Evolutionary conservation across 768 basidiomycete genomes (phyloP), one percentile per base, ranked within the genome.

Genomic region (Russula abietina): DNA sequence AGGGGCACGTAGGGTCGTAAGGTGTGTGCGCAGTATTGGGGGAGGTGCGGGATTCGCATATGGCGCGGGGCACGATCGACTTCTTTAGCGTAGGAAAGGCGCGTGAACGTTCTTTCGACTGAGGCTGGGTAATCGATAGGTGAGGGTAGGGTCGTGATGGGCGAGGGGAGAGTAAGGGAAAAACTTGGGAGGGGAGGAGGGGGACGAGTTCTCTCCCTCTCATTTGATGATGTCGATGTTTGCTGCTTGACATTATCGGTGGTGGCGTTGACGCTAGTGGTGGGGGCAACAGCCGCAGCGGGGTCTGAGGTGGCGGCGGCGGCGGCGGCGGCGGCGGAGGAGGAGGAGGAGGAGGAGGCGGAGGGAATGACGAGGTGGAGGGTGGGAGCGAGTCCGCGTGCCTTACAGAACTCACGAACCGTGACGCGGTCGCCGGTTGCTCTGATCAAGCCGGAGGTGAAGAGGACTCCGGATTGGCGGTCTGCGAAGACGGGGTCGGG

Each of bases 391-490:
- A n/a, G 54, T 10, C 7, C 12, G 38, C 26, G 41, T 9, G 43
- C 12, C 28, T 59, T 63, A n/a, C 17, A 51, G 39, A 59, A 54
- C 16, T 55, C 46, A 1, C 36, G 45, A 0, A 39, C 26, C 9
- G 39, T 55, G 30, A 55, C 45, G 39, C 5, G 32, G 32, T 59
- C 62, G 36, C 62, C 62, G 10, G 51, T 24, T 6, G 62, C 51
- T 28, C 14, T 32, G 38, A n/a, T 26, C 3, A 63, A 22, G 22
- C 36, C 3, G 32, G 53, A 55, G 26, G 53, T 50, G 30, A 59
- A 55, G 53, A 55, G 19, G 24, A 64, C 51, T 16, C 62, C 62
- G 7, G 62, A 59, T 11, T 39, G 22, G 36, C 52, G 43, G 57
- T 63, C 62, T 28, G 46, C 57, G 12, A 59, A 49, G 6, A 26